Evolutionary conservation across 176 grass and related monocot genomes (phyloP).

Genomic region (Typha latifolia): DNA sequence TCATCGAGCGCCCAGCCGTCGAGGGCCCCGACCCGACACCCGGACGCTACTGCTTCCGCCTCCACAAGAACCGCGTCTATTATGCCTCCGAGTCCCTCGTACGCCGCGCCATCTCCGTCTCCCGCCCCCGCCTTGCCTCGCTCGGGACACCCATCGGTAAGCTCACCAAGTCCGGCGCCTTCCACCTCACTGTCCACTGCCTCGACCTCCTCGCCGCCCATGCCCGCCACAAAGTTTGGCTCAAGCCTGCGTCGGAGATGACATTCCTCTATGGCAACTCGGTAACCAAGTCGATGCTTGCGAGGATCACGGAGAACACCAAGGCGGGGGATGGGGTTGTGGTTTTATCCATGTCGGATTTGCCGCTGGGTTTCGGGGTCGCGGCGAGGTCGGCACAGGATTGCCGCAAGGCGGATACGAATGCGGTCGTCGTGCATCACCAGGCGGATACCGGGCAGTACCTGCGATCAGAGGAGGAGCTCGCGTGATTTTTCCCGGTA

Average conservation of each 20-base stretch:
- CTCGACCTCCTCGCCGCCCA: slow-evolving; percentile 87
- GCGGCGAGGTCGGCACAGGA: slow-evolving; percentile 64
- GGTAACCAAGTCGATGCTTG: slow-evolving; percentile 75
- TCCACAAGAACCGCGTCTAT: slow-evolving; percentile 87
- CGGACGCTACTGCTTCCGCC: slow-evolving; percentile 69
- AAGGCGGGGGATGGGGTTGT: slow-evolving; percentile 63
- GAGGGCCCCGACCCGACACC: slow-evolving; percentile 51
- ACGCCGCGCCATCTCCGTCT: slow-evolving; percentile 45
- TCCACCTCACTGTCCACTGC: slow-evolving; percentile 72
- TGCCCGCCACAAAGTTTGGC: slow-evolving; percentile 75
- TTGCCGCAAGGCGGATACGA: slow-evolving; percentile 69
- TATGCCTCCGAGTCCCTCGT: slow-evolving; percentile 71
- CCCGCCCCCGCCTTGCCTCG: slow-evolving; percentile 48
- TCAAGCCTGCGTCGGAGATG: slow-evolving; percentile 78
- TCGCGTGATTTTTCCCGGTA: slow-evolving; percentile 31
- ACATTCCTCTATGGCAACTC: slow-evolving; percentile 86
- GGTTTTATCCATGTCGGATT: slow-evolving; percentile 73
- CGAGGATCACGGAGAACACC: slow-evolving; percentile 78
- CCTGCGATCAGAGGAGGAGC: slow-evolving; percentile 71
- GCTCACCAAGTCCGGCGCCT: slow-evolving; percentile 74
- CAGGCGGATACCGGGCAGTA: slow-evolving; percentile 70
- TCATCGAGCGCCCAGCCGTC: slow-evolving; percentile 57
- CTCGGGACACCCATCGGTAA: slow-evolving; percentile 71
- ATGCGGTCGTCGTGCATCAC: slow-evolving; percentile 67
- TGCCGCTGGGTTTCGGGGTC: slow-evolving; percentile 71